Base-by-base conservation (phyloP, 1,284 basidiomycete genomes). In the Meira nashicola region DNA sequence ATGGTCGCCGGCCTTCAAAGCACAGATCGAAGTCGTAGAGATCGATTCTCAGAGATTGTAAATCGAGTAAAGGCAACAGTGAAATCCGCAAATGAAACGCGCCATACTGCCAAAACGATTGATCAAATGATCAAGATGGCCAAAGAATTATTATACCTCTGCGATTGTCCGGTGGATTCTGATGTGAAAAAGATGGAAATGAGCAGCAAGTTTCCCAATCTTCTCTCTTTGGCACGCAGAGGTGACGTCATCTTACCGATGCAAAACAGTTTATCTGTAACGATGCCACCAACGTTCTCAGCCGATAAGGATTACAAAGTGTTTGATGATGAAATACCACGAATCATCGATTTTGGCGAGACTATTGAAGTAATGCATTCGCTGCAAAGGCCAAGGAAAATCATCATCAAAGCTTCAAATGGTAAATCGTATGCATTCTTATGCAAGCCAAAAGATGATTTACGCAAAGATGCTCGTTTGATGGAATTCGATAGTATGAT, bases 401-500 rank as follows among this genome's bases (percentile, higher is more conserved):
- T 99, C 60, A 87, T 87, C 0, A 88, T 98, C 56, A 80, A 82
- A 25, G 93, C 90, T 0, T 88, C 86, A 59, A 86, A 98, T 72
- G 92, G 92, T 2, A 85, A 86, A 60, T 82, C 82, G 1, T 97
- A 97, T 80, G 88, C 87, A 73, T 98, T 98, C 82, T 83, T 99
- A 14, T 92, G 91, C 66, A 99, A 99, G 79, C 94, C 95, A 1
- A 93, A 93, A 79, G 95, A 99, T 76, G 95, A 99, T 79, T 82
- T 99, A 48, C 85, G 95, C 48, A 99, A 99, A 80, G 95, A 99
- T 74, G 93, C 94, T 0, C 85, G 95, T 9, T 80, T 99, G 60
- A 98, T 98, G 94, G 95, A 98, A 78, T 91, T 98, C 79, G 93
- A 96, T 73, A 86, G 90, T 2, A 94, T 99, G 81, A 94, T 99